Evolutionary conservation across 2,329 filamentous ascomycete species (phyloP).

Genomic region (Fusarium haematococcum): DNA sequence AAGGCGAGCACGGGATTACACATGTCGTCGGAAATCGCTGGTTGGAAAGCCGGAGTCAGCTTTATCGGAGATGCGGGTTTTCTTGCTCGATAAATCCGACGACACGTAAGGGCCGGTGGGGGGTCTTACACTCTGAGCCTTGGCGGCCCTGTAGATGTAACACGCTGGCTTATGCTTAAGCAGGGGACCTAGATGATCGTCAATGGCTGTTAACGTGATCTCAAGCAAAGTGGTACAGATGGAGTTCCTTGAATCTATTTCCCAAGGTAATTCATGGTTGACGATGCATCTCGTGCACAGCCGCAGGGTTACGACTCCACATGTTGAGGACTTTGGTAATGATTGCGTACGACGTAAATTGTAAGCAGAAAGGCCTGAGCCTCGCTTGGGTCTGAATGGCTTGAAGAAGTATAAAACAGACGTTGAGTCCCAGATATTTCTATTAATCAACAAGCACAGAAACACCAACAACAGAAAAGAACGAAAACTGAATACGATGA

Average conservation of each 20-base stretch:
- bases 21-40: not conserved
- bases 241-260: not conserved
- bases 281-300: not conserved
- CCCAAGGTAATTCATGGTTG: not conserved
- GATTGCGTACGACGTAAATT: not conserved
- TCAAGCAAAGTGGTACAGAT: not conserved
- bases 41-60: not conserved
- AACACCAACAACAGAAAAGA: not conserved
- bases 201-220: not conserved
- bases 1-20: not conserved
- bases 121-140: not conserved
- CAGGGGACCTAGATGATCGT: not conserved
- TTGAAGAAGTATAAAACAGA: not conserved
- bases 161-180: conserved; percentile 6
- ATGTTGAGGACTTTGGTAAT: not conserved
- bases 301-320: not conserved
- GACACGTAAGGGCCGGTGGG: conserved; percentile 4
- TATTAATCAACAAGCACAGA: not conserved
- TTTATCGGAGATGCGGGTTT: conserved; percentile 12
- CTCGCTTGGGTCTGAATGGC: not conserved
- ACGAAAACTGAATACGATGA: not conserved
- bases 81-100: conserved; percentile 9
- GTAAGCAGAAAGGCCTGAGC: not conserved
- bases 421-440: not conserved
- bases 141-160: not conserved